These are phyloP conservation scores for Coemansia sp. DNA, from an alignment of 192 early-diverging fungal species.

Conservation along the genomic window DNA sequence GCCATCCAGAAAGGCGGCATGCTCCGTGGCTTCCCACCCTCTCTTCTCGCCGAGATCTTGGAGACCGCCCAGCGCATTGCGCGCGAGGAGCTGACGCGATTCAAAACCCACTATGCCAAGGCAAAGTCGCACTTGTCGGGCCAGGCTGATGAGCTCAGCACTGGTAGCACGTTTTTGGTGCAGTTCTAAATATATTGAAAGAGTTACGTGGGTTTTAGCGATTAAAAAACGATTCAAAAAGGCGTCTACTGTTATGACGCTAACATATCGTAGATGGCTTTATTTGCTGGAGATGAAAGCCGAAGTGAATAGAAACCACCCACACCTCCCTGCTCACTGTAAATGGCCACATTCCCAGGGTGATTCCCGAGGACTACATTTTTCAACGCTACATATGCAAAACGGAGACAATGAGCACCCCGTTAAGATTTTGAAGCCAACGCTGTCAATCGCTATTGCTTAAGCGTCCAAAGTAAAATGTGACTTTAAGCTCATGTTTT, in stretches of 20 bases:
- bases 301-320: background rate
- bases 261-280: background rate
- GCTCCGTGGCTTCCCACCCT: constrained; percentile 39
- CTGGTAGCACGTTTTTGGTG: constrained; percentile 50
- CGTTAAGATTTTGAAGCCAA: background rate
- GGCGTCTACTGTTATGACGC: background rate
- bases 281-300: background rate
- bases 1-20: constrained; percentile 78
- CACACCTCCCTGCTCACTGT: background rate
- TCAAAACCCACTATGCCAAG: constrained; percentile 20
- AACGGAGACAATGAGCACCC: background rate
- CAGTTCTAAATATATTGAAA: constrained; percentile 19
- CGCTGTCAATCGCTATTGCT: background rate
- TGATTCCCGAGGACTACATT: background rate
- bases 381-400: background rate
- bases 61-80: constrained; percentile 36
- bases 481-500: background rate
- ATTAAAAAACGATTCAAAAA: background rate
- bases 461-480: background rate
- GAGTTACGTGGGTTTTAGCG: background rate
- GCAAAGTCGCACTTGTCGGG: constrained; percentile 7
- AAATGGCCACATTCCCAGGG: background rate
- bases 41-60: constrained; percentile 42
- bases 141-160: constrained; percentile 35
- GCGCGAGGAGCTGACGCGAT: constrained; percentile 25